Evolutionary conservation across 1,284 basidiomycete species (phyloP).

Genomic region (Cronartium quercuum): DNA sequence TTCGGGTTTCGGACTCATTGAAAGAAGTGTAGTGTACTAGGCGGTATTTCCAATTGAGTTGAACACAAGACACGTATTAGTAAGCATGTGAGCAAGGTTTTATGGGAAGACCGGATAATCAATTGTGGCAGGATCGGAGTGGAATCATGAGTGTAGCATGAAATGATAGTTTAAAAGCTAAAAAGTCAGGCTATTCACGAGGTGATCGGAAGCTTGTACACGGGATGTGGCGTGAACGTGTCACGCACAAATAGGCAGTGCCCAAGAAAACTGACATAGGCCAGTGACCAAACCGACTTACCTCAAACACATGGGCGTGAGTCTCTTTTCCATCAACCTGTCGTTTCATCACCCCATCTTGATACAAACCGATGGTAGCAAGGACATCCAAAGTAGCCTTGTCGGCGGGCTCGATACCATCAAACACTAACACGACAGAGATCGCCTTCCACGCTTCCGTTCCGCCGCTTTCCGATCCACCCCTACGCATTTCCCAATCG

Average conservation of each 20-base stretch:
- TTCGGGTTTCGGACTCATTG: conserved; percentile 28
- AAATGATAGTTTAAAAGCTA: no score
- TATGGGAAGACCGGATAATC: no score
- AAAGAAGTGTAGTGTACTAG: conserved; percentile 36
- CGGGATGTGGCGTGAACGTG: neutral
- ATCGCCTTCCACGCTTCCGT: conserved; percentile 80
- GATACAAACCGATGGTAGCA: conserved; percentile 80
- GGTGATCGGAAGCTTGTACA: neutral
- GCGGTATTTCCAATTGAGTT: neutral
- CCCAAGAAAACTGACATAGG: neutral
- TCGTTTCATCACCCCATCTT: conserved; percentile 93
- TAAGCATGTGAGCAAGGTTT: no score
- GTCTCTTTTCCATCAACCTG: conserved; percentile 80
- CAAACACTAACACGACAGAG: conserved; percentile 71
- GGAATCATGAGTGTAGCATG: no score
- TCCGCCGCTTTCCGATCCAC: conserved; percentile 70
- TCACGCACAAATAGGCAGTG: neutral
- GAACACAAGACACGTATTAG: no score
- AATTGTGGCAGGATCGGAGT: no score
- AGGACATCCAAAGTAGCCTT: conserved; percentile 83
- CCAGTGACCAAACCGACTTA: neutral
- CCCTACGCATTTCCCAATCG: conserved; percentile 56
- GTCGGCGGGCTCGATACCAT: conserved; percentile 92
- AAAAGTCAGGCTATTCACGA: no score
- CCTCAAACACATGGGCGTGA: conserved; percentile 51